A percentile compares a stretch with the other conserved stretches of the same genome.
phyloP scores from a whole-genome alignment of 257 asterid species.

The Perilla frutescens region DNA sequence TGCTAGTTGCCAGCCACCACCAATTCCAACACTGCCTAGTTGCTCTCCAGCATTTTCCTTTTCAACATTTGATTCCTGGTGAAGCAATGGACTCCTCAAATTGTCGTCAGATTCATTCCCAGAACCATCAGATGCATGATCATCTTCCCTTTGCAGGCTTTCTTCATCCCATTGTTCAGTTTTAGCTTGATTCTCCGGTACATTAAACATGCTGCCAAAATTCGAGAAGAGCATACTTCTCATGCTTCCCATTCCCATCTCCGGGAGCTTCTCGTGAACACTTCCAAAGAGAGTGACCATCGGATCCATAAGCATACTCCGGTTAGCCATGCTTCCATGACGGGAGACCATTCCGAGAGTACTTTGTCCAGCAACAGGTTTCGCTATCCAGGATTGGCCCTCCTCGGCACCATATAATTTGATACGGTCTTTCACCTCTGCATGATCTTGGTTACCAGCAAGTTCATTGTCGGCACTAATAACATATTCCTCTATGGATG shows the following conservation, averaged over 20 bases:
- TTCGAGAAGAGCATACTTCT: conserved; percentile 80
- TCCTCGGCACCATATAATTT: conserved; percentile 92
- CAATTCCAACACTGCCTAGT: conserved; percentile 72
- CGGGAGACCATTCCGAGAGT: conserved; percentile 73
- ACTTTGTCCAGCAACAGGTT: conserved; percentile 79
- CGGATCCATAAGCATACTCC: conserved; percentile 72
- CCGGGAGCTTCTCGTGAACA: conserved; percentile 80
- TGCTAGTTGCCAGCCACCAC: conserved; percentile 98
- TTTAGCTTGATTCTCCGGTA: conserved; percentile 54
- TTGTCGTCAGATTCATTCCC: conserved; percentile 75
- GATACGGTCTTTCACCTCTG: conserved; percentile 59
- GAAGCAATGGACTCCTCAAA: conserved; percentile 80
- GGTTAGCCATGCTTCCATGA: conserved; percentile 74
- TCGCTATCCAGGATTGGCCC: conserved; percentile 94
- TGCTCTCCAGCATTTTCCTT: conserved; percentile 59
- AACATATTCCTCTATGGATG: conserved; percentile 87
- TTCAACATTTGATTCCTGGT: conserved; percentile 59
- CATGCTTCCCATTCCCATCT: conserved; percentile 79
- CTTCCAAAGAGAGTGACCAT: conserved; percentile 93
- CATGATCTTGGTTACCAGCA: conserved; percentile 61
- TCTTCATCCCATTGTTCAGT: conserved; percentile 83
- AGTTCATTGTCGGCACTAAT: conserved; percentile 78
- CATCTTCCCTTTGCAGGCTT: conserved; percentile 52
- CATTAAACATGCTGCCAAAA: conserved; percentile 84
- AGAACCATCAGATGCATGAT: conserved; percentile 53